Evolutionary conservation across 257 asterid genomes (phyloP), one percentile per base, ranked within the genome.

Genomic region (Solanum pimpinellifolium): DNA sequence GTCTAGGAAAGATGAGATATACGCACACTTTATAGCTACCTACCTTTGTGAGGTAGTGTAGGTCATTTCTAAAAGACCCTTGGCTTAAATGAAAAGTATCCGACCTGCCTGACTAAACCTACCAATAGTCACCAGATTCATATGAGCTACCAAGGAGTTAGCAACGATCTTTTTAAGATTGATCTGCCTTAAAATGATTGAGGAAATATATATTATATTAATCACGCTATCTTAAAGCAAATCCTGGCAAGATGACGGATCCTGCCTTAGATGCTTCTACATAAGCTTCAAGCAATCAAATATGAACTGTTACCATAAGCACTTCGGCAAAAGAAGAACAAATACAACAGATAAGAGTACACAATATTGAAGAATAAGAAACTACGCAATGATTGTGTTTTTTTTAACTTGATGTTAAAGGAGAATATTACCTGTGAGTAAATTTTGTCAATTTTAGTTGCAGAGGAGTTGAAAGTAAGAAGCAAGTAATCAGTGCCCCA

Each of bases 401-500:
- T 25, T 1, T 35, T 12, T 13, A 68, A 27, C 21, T 25, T 68
- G 74, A 13, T 68, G 37, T 68, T 27, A 6, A 25, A 27, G 13
- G 39, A 2, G 35, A 11, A 27, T 14, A 29, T 13, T 88, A 95
- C 99, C 94, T 96, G 99, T 88, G 92, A 83, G 56, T 93, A 94
- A 56, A 96, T 85, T 85, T 93, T 93, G 92, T 95, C 91, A 68
- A 96, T 92, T 78, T 5, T 88, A 6, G 96, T 89, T 11, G 99
- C 94, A 11, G 98, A 84, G 1, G 95, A 92, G 89, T 96, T 95
- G 95, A 95, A 96, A 47, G 98, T 95, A 2, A 85, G 93, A 83
- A 96, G 98, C 49, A 96, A 82, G 85, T 96, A 96, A 90, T 96
- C 98, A 20, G 92, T 95, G 27, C 99, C 99, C 99, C 99, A 95